These are phyloP conservation scores for Ammopiptanthus mongolicus DNA, from an alignment of 306 rosid genomes.

Conservation along the genomic window DNA sequence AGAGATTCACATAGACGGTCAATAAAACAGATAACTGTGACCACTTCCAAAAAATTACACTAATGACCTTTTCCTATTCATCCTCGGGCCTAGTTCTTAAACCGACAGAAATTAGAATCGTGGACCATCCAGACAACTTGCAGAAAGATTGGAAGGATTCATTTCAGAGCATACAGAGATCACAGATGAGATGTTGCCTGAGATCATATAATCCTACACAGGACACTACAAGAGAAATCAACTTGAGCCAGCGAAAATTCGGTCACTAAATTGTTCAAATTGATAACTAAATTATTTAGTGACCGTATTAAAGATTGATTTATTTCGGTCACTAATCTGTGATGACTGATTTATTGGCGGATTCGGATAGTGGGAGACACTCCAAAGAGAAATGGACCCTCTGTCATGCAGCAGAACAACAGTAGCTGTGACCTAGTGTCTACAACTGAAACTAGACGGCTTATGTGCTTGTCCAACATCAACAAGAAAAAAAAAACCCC, in stretches of 20 bases:
- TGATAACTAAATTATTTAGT: no score
- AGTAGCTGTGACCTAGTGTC: constrained; percentile 17
- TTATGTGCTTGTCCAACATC: constrained; percentile 21
- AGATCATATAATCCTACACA: constrained; percentile 14
- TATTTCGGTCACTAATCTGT: no score
- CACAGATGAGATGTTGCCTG: constrained; percentile 1
- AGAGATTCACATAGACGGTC: constrained; percentile 7
- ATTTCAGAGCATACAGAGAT: constrained; percentile 20
- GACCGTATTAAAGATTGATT: no score
- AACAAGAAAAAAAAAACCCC: no score
- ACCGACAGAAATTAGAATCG: constrained; percentile 29
- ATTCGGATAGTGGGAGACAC: no score
- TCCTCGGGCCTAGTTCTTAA: background rate
- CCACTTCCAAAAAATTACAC: background rate
- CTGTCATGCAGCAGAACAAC: constrained; percentile 14
- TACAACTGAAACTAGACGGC: constrained; percentile 22
- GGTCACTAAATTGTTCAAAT: no score
- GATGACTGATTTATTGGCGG: no score
- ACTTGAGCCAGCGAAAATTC: no score
- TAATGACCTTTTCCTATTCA: background rate
- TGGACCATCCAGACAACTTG: constrained; percentile 49
- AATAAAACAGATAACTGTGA: constrained; percentile 24
- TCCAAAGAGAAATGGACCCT: constrained; percentile 21
- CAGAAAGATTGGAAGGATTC: constrained; percentile 20
- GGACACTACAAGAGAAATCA: constrained; percentile 2